Base-by-base conservation (phyloP, 306 rosid genomes). In the Vicia faba region DNA sequence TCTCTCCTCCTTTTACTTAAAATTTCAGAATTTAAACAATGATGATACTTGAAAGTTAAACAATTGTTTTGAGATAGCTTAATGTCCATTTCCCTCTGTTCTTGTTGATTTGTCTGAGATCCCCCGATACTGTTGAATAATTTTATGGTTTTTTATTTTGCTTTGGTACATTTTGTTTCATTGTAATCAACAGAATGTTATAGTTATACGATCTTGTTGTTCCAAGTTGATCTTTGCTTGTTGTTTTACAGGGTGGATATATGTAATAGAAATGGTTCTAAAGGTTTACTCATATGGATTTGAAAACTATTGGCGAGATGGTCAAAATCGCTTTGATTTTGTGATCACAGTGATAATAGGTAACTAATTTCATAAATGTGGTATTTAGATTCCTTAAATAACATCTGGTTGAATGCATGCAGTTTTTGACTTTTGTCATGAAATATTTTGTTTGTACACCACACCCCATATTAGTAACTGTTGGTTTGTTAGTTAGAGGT, bases 251-350 rank as follows among this genome's bases (percentile, higher is more conserved):
- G 99, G 99, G 68, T 93, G 99, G 99, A 70, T 93, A 53, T 93
- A 93, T 66, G 86, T 93, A 19, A 36, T 90, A 41, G 99, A 93
- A 79, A 93, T 93, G 99, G 83, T 80, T 82, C 74, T 88, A 70
- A 93, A 88, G 76, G 69, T 93, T 75, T 93, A 84, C 75, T 65
- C 99, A 4, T 86, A 26, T 79, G 99, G 99, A 72, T 93, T 93
- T 71, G 73, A 56, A 81, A 93, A 93, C 79, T 93, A 93, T 76
- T 93, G 96, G 99, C 89, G 86, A 64, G 96, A 90, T 85, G 97
- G 96, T 49, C 97, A 90, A 79, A 93, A 90, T 74, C 87, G 76
- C 67, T 93, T 93, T 80, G 99, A 93, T 84, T 93, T 93, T 79
- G 69, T 86, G 9, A 73, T 93, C 83, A 90, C 97, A 0, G 83